Conservation (phyloP, 2,329 filamentous ascomycete species). For the Talaromyces pinophilus region DNA sequence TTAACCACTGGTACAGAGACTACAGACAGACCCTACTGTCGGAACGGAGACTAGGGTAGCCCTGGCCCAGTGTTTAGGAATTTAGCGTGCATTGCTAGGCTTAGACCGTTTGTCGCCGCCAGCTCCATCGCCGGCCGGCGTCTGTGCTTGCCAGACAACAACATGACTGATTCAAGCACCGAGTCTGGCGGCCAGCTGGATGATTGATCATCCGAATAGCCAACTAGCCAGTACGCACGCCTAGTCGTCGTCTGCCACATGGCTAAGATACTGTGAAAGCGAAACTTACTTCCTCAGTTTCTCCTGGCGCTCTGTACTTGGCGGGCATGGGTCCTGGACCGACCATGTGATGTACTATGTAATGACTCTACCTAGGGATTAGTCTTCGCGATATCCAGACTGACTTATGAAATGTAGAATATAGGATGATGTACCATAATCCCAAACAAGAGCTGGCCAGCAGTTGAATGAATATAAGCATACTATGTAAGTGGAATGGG, state of each 20-base stretch:
- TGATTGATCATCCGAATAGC: background rate
- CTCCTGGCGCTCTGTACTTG: background rate
- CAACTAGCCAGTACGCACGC: background rate
- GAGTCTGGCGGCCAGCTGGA: background rate
- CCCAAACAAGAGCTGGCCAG: background rate
- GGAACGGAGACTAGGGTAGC: constrained; percentile 14
- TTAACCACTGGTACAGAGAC: too few species aligned
- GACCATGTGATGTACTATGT: background rate
- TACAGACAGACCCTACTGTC: background rate
- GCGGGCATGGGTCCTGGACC: background rate
- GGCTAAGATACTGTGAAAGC: background rate
- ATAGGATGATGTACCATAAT: background rate
- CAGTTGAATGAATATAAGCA: background rate
- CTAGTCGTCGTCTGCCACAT: constrained; percentile 4
- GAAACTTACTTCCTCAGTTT: too few species aligned
- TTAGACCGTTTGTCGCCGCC: constrained; percentile 37
- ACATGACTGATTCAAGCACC: background rate
- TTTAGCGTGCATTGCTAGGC: constrained; percentile 25
- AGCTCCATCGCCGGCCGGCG: constrained; percentile 33
- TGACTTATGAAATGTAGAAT: background rate
- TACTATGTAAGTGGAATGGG: background rate
- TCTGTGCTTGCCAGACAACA: constrained; percentile 25
- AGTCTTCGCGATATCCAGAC: too few species aligned
- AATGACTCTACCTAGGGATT: background rate
- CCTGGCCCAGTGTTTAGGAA: constrained; percentile 15